Evolutionary conservation across 768 basidiomycete species (phyloP).

Genomic region (Serendipita vermifera): DNA sequence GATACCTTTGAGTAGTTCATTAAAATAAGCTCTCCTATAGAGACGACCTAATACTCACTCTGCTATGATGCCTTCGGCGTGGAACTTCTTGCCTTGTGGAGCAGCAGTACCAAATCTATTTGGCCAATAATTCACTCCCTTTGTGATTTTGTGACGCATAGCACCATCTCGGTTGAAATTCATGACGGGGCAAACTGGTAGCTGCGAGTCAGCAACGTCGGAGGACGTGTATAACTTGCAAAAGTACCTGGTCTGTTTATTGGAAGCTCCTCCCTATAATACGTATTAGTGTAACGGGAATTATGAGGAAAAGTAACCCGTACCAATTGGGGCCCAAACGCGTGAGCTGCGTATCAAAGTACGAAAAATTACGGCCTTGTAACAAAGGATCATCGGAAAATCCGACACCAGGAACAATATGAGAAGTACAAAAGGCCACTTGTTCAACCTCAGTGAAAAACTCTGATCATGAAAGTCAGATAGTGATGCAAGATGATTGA

Average conservation of each 20-base stretch:
- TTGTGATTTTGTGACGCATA: constrained; percentile 43
- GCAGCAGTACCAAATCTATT: constrained; percentile 46
- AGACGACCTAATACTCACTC: constrained; percentile 30
- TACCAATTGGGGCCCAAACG: constrained; percentile 74
- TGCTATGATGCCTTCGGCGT: constrained; percentile 17
- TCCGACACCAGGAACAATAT: constrained; percentile 45
- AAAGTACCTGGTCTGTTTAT: constrained; percentile 52
- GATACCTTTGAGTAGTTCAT: constrained; percentile 25
- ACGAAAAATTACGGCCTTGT: constrained; percentile 78
- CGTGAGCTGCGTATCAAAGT: constrained; percentile 73
- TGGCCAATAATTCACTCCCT: constrained; percentile 66
- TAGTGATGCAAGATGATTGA: background rate
- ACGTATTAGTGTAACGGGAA: background rate
- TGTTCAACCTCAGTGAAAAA: constrained; percentile 84
- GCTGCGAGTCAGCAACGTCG: too few relatives aligned
- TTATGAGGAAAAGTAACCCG: constrained; percentile 17
- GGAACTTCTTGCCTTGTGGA: constrained; percentile 42
- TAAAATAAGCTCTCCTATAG: background rate
- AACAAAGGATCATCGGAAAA: constrained; percentile 68
- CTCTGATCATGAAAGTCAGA: constrained; percentile 25
- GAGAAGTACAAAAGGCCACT: constrained; percentile 69
- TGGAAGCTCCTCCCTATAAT: constrained; percentile 38
- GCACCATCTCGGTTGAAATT: constrained; percentile 55
- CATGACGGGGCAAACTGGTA: constrained; percentile 49
- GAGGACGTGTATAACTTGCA: too few relatives aligned